Base-by-base conservation (phyloP, 2,329 filamentous ascomycete genomes). In the Alternaria sp. region DNA sequence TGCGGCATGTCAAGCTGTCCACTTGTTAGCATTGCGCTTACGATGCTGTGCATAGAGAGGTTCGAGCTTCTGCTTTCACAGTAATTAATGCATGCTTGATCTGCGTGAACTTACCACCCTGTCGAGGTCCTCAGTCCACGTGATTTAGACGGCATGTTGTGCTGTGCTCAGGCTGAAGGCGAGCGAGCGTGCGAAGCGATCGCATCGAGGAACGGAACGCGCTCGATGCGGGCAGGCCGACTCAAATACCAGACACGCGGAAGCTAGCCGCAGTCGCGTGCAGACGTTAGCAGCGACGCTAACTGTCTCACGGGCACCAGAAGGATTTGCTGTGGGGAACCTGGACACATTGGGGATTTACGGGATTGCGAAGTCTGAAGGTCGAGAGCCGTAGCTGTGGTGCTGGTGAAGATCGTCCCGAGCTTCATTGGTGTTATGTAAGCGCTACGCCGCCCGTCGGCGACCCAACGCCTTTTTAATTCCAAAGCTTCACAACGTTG, bases 81-180 rank as follows among this genome's bases (percentile, higher is more conserved):
- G 21, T 47, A 47, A 47, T 8, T 10, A 6, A 47, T 21, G 44
- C 21, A 15, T 23, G 11, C 44, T 23, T n/a, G 44, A 25, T 25
- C 18, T 54, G 71, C 26, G 20, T 45, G 43, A 71, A 68, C 76
- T 72, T 70, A 78, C 75, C 81, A 83, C 54, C 82, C 82, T 45
- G 81, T 83, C 37, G 78, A 81, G 23, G 81, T 82, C 30, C 82
- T 77, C 47, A 84, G 69, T 4, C 82, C 82, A 61, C 78, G 76
- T 55, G 81, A 81, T 60, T 82, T 79, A 44, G 80, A 79, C 66
- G 82, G 82, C 70, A 72, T 72, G 14, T 18, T 26, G n/a, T 28
- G 46, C 43, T 47, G 30, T 49, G 23, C 20, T 68, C 50, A 55
- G 56, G 60, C 58, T 14, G 26, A 55, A 25, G 23, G 44, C 43